These are phyloP conservation scores for Hygrophoropsis aurantiaca DNA, from an alignment of 768 basidiomycete genomes.

Conservation along the genomic window DNA sequence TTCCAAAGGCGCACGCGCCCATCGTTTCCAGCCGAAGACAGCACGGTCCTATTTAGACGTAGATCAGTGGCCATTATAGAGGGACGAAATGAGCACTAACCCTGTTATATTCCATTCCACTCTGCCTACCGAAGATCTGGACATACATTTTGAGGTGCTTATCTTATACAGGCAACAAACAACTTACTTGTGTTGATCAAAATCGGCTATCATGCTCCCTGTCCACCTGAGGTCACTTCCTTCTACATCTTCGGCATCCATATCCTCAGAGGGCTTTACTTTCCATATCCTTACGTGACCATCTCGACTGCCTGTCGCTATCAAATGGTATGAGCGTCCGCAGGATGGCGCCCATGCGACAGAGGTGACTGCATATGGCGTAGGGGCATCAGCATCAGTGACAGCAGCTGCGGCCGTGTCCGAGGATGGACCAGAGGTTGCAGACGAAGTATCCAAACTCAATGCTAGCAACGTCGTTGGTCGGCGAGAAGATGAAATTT, in stretches of 20 bases:
- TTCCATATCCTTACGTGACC: constrained; percentile 91
- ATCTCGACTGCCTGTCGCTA: constrained; percentile 88
- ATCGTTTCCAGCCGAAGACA: constrained; percentile 83
- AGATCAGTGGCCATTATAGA: constrained; percentile 3
- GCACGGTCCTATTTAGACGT: constrained; percentile 59
- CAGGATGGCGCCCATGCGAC: constrained; percentile 94
- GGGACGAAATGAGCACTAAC: constrained; percentile 35
- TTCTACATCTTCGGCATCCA: constrained; percentile 43
- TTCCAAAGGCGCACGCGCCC: constrained; percentile 85
- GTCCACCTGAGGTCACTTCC: constrained; percentile 56
- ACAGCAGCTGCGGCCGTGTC: constrained; percentile 18
- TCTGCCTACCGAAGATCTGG: constrained; percentile 70
- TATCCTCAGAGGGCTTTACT: constrained; percentile 59
- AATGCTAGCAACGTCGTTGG: constrained; percentile 64
- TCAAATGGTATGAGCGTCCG: constrained; percentile 90
- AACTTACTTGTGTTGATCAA: constrained; percentile 77
- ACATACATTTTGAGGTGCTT: constrained; percentile 5
- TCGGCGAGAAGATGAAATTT: constrained; percentile 66
- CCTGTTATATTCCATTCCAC: constrained; percentile 96
- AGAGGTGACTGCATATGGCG: constrained; percentile 69
- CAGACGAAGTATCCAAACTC: constrained; percentile 47
- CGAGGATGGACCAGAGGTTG: constrained; percentile 12
- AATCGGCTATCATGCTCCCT: constrained; percentile 77
- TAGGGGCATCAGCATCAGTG: constrained; percentile 36
- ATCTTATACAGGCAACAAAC: neutral